Evolutionary conservation across 371 early-diverging fungal species (phyloP), one percentile per base, ranked within the genome.

Genomic region (Saksenaea vasiformis): DNA sequence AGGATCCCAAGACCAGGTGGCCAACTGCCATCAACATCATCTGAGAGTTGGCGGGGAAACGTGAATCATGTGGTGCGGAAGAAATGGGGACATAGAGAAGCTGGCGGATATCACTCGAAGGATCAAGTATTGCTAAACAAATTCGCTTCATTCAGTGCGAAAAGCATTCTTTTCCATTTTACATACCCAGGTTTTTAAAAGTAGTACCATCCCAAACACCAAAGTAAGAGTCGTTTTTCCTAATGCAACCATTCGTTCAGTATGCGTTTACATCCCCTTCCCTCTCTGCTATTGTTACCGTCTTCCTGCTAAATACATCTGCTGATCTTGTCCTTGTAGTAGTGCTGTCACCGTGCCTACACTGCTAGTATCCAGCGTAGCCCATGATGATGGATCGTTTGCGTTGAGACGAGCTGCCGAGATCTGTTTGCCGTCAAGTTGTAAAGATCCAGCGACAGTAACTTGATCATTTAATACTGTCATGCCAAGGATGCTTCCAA

Each of bases 21-120:
- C 90, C 90, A 28, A 78, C 81, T 1, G 84, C 80, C 60, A 86
- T 73, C 5, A 87, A 61, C 69, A 81, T 68, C n/a, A 56, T 66
- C 10, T 73, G 54, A 0, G 80, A 69, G 3, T 66, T 56, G 5
- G 65, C 51, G 15, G 78, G 76, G 31, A 67, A 77, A 1, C 81
- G 73, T 7, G 65, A 26, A 24, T 65, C 61, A 0, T 64, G 43
- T 3, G 67, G 43, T 1, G 66, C 57, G 8, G 61, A 28, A 9
- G 54, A 26, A 14, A 75, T 70, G 1, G 79, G 83, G 13, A 76
- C 62, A 58, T 70, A 76, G 2, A 75, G 27, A 7, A 82, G 13
- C 37, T 82, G 79, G 7, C 60, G 54, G 26, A 76, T 64, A 24
- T 62, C 28, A 35, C 55, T 67, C 13, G 58, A 43, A 5, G 66